phyloP scores from a whole-genome alignment of 1,284 basidiomycete genomes.

The Trametes sp. region DNA sequence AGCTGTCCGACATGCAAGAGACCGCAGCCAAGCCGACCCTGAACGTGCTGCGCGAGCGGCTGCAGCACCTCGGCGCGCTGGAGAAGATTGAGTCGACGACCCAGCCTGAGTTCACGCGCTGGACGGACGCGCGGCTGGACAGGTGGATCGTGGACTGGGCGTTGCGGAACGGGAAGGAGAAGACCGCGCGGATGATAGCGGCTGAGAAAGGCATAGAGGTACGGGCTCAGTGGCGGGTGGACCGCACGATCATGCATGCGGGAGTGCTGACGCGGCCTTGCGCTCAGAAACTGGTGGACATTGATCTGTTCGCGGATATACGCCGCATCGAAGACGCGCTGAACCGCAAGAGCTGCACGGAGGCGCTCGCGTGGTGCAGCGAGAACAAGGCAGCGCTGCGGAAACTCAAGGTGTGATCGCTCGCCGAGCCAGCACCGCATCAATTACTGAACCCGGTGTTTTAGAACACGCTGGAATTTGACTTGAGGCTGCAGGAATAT shows the following conservation, averaged over 20 bases:
- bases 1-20: conserved; percentile 78
- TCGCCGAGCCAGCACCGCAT: no score
- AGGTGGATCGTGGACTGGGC: conserved; percentile 95
- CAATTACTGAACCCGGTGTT: conserved; percentile 12
- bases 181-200: conserved; percentile 74
- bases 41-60: conserved; percentile 74
- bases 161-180: conserved; percentile 76
- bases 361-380: conserved; percentile 94
- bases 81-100: conserved; percentile 61
- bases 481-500: conserved; percentile 94
- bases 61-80: conserved; percentile 70
- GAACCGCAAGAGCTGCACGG: conserved; percentile 76
- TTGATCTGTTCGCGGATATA: conserved; percentile 92
- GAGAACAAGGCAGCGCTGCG: conserved; percentile 94
- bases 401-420: conserved; percentile 77
- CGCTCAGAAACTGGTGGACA: conserved; percentile 81
- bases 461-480: conserved; percentile 95
- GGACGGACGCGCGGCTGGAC: conserved; percentile 84
- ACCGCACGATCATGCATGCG: background rate
- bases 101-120: conserved; percentile 70
- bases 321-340: conserved; percentile 86
- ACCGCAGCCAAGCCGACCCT: conserved; percentile 71
- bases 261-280: background rate
- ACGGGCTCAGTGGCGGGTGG: conserved; percentile 32
- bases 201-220: conserved; percentile 78